Conservation (phyloP, 1,139 yeast species). For the Scheffersomyces lignicola region DNA sequence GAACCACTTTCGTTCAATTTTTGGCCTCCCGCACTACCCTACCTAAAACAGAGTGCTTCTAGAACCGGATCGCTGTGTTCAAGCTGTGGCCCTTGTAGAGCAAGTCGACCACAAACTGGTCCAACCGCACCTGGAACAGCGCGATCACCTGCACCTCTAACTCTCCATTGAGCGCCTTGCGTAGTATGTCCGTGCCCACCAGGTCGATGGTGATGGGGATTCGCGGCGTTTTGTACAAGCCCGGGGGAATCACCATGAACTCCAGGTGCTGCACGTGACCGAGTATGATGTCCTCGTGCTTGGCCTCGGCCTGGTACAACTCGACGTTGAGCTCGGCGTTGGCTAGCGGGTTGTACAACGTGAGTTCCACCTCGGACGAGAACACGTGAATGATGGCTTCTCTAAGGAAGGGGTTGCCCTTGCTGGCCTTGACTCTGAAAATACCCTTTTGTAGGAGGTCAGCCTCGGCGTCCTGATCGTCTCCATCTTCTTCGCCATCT, state of each 20-base stretch:
- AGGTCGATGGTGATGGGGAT: conserved; percentile 48
- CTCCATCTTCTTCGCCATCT: conserved; percentile 4
- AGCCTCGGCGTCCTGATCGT: conserved; percentile 2
- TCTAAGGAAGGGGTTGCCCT: conserved; percentile 24
- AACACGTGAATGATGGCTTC: conserved; percentile 53
- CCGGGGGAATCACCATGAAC: conserved; percentile 45
- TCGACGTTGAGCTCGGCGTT: conserved; percentile 42
- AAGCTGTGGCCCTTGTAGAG: conserved; percentile 45
- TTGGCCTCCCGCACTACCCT: too few relatives aligned
- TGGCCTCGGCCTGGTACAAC: conserved; percentile 47
- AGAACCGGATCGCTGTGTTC: conserved; percentile 41
- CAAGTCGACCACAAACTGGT: conserved; percentile 36
- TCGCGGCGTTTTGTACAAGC: conserved; percentile 47
- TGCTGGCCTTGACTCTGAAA: conserved; percentile 1
- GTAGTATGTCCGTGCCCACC: conserved; percentile 49
- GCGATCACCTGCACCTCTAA: conserved; percentile 49
- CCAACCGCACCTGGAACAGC: conserved; percentile 36
- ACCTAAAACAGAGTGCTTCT: conserved; percentile 3
- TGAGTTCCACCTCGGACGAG: conserved; percentile 51
- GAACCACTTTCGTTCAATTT: too few relatives aligned
- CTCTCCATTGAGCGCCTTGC: conserved; percentile 50
- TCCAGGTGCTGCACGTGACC: conserved; percentile 45
- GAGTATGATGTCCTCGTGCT: conserved; percentile 41
- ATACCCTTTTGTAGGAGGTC: conserved; percentile 3
- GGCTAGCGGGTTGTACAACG: conserved; percentile 50